phyloP scores from a whole-genome alignment of 2,329 filamentous ascomycete species.

The Fusarium euwallaceae region DNA sequence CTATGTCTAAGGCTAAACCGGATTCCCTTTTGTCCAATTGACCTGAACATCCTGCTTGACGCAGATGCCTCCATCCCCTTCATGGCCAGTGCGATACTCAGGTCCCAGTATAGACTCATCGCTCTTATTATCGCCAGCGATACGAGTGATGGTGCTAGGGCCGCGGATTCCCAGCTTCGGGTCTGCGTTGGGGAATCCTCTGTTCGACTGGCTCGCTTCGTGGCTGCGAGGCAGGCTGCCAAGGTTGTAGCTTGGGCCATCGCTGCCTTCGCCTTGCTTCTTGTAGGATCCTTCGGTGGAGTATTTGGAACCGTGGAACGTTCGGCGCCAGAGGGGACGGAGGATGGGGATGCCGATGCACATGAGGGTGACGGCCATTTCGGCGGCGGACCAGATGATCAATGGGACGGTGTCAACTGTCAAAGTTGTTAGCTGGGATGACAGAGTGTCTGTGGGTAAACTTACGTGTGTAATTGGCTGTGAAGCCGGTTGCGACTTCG shows the following conservation, averaged over 20 bases:
- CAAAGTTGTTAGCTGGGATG: background rate
- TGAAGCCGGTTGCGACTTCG: constrained; percentile 29
- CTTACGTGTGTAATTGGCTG: constrained; percentile 28
- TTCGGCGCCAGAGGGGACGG: constrained; percentile 51
- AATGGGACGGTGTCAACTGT: constrained; percentile 52
- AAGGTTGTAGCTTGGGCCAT: constrained; percentile 34
- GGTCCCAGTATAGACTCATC: constrained; percentile 30
- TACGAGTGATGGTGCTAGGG: constrained; percentile 26
- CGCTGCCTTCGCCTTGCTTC: constrained; percentile 28
- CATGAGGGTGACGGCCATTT: constrained; percentile 54
- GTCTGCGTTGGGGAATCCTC: constrained; percentile 21
- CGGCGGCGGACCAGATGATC: constrained; percentile 55
- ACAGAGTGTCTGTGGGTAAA: background rate
- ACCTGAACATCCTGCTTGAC: constrained; percentile 29
- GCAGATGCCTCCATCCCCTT: constrained; percentile 2
- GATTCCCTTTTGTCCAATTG: constrained; percentile 18
- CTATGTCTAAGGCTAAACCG: background rate
- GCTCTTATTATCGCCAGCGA: constrained; percentile 29
- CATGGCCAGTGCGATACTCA: constrained; percentile 9
- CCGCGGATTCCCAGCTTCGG: constrained; percentile 28
- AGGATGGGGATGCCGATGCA: constrained; percentile 56
- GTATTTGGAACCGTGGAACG: constrained; percentile 25
- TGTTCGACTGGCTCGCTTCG: background rate
- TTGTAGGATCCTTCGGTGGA: constrained; percentile 29
- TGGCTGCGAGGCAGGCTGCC: background rate